Conservation (phyloP, 2,329 filamentous ascomycete species). For the Aspergillus sp. region DNA sequence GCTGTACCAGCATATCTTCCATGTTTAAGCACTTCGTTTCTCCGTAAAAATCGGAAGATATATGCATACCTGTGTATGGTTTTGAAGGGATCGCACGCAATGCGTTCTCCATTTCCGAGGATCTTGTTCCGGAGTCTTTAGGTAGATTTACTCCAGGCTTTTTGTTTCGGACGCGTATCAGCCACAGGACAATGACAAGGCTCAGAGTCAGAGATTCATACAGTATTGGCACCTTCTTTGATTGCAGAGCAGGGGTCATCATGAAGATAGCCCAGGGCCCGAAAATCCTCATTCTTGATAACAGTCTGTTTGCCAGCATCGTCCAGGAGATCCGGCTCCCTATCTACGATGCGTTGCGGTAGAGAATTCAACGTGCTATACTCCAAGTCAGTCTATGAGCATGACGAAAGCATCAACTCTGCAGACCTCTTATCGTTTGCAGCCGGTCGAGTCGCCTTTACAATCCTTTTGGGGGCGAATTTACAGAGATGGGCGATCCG, state of each 20-base stretch:
- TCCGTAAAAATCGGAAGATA: neutral
- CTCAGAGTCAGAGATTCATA: too few species aligned
- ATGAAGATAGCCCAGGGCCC: constrained; percentile 17
- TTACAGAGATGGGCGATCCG: constrained; percentile 50
- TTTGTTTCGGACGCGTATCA: neutral
- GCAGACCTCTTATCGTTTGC: constrained; percentile 10
- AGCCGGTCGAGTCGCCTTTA: constrained; percentile 2
- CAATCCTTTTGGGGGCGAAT: constrained; percentile 37
- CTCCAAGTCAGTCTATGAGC: neutral
- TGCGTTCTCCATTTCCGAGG: constrained; percentile 31
- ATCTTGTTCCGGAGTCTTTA: constrained; percentile 9
- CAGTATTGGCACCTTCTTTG: too few species aligned
- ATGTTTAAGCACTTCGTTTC: neutral
- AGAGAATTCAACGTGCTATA: neutral
- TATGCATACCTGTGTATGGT: constrained; percentile 33
- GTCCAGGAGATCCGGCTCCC: neutral
- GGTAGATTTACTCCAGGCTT: constrained; percentile 3
- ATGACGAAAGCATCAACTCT: neutral
- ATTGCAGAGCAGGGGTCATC: neutral
- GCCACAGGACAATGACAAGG: too few species aligned
- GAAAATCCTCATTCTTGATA: constrained; percentile 10
- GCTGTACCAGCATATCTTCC: constrained; percentile 47
- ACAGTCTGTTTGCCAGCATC: neutral
- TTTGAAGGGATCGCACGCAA: constrained; percentile 35
- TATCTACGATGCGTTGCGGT: neutral